Evolutionary conservation across 352 stramenopile genomes (phyloP).

Genomic region (Blastocystis sp.): DNA sequence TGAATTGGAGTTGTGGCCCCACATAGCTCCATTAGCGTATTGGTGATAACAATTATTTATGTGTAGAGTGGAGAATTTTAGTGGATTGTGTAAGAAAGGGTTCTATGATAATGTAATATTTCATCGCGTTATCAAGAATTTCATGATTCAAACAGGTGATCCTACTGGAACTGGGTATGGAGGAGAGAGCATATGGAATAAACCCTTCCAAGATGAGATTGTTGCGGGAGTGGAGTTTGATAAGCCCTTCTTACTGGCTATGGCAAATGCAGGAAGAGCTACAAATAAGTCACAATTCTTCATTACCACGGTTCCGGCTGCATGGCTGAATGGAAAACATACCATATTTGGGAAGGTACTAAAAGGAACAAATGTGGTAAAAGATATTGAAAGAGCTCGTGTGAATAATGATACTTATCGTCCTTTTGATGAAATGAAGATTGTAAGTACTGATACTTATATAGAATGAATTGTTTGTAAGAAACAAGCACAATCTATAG

Average conservation of each 20-base stretch:
- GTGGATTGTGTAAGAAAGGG: conserved; percentile 86
- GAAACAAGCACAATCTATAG: neutral
- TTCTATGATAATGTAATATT: conserved; percentile 99
- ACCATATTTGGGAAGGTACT: conserved; percentile 88
- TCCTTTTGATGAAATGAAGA: conserved; percentile 79
- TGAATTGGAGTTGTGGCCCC: conserved; percentile 89
- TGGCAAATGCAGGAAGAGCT: conserved; percentile 85
- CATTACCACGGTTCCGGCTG: conserved; percentile 93
- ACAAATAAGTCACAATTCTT: conserved; percentile 84
- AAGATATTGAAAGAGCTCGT: conserved; percentile 74
- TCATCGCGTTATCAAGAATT: conserved; percentile 97
- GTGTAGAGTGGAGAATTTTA: conserved; percentile 96
- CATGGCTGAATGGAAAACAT: conserved; percentile 96
- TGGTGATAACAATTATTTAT: too few species aligned
- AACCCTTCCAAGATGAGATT: conserved; percentile 98
- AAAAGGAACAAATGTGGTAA: conserved; percentile 86
- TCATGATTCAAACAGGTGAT: conserved; percentile 91
- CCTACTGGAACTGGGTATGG: conserved; percentile 90
- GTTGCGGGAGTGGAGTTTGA: conserved; percentile 88
- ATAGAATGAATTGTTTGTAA: conserved; percentile 70
- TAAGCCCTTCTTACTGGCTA: conserved; percentile 93
- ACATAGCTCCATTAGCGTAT: conserved; percentile 75
- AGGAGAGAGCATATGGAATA: conserved; percentile 96
- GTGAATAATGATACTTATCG: conserved; percentile 73
- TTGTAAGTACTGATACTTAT: conserved; percentile 83